A percentile compares a stretch with the other conserved stretches of the same genome.
phyloP scores from a whole-genome alignment of 116 monocot species.

The Dioscorea cayenensis region DNA sequence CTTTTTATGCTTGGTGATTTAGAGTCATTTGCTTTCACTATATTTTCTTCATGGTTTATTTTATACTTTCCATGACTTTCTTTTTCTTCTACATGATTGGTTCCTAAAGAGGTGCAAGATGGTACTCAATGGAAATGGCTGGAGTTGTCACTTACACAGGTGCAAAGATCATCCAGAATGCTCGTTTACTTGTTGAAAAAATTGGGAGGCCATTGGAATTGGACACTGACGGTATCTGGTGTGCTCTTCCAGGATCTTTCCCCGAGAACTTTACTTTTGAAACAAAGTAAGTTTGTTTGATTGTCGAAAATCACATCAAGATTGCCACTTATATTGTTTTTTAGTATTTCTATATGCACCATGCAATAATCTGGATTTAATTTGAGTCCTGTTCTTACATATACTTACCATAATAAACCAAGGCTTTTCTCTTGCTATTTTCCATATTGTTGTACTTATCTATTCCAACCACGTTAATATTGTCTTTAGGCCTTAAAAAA shows the following conservation, averaged over 20 bases:
- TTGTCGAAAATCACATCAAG: not conserved
- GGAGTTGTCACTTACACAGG: conserved; percentile 99
- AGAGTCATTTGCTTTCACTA: not conserved
- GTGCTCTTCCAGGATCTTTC: conserved; percentile 96
- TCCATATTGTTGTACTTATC: too few relatives aligned
- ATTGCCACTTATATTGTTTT: not conserved
- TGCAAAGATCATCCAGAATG: conserved; percentile 98
- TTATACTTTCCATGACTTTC: not conserved
- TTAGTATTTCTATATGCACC: not conserved
- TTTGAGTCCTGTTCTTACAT: too few relatives aligned
- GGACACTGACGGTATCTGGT: conserved; percentile 99
- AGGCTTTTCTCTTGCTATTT: too few relatives aligned
- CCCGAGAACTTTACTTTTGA: conserved; percentile 96
- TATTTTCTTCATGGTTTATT: not conserved
- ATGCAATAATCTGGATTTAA: too few relatives aligned
- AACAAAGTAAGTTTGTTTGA: conserved; percentile 44
- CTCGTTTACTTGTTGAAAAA: conserved; percentile 88
- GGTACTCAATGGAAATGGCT: conserved; percentile 99
- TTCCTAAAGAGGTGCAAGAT: conserved; percentile 84
- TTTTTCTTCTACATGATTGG: not conserved
- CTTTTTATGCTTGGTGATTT: not conserved
- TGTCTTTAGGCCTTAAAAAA: too few relatives aligned
- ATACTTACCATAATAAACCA: too few relatives aligned
- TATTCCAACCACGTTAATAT: too few relatives aligned
- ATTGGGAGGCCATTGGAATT: conserved; percentile 95